Evolutionary conservation across 2,329 filamentous ascomycete genomes (phyloP).

Genomic region (Cercospora beticola): DNA sequence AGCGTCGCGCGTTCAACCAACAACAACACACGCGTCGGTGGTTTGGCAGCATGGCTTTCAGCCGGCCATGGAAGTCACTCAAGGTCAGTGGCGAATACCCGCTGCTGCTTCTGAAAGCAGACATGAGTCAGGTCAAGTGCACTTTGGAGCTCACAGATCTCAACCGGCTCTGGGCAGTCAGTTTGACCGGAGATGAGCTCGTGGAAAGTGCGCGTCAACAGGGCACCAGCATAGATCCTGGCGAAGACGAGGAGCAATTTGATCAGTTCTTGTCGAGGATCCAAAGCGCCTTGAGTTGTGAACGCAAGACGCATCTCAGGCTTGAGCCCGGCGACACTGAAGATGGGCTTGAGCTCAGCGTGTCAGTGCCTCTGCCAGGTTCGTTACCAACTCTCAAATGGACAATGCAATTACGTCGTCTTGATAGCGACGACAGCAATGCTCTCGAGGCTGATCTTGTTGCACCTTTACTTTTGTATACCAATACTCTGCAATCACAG

Average conservation of each 20-base stretch:
- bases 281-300: slow-evolving; percentile 46
- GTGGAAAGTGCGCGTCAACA: slow-evolving; percentile 61
- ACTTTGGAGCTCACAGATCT: slow-evolving; percentile 68
- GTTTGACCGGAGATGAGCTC: slow-evolving; percentile 61
- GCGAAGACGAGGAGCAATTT: slow-evolving; percentile 67
- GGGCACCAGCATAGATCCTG: slow-evolving; percentile 71
- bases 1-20: not conserved
- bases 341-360: slow-evolving; percentile 50
- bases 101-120: slow-evolving; percentile 61
- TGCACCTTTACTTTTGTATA: slow-evolving; percentile 53
- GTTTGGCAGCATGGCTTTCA: slow-evolving; percentile 8
- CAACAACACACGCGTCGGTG: slow-evolving; percentile 5
- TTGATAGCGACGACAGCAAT: slow-evolving; percentile 28
- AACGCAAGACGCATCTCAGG: slow-evolving; percentile 39
- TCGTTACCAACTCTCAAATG: slow-evolving; percentile 64
- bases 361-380: slow-evolving; percentile 62
- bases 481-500: slow-evolving; percentile 49
- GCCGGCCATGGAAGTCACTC: slow-evolving; percentile 25
- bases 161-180: slow-evolving; percentile 70
- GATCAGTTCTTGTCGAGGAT: slow-evolving; percentile 66
- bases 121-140: slow-evolving; percentile 59
- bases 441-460: slow-evolving; percentile 53
- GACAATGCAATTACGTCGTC: slow-evolving; percentile 57
- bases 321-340: slow-evolving; percentile 32
- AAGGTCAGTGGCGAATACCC: slow-evolving; percentile 45